phyloP scores from a whole-genome alignment of 306 rosid genomes.

The Sophora flavescens region DNA sequence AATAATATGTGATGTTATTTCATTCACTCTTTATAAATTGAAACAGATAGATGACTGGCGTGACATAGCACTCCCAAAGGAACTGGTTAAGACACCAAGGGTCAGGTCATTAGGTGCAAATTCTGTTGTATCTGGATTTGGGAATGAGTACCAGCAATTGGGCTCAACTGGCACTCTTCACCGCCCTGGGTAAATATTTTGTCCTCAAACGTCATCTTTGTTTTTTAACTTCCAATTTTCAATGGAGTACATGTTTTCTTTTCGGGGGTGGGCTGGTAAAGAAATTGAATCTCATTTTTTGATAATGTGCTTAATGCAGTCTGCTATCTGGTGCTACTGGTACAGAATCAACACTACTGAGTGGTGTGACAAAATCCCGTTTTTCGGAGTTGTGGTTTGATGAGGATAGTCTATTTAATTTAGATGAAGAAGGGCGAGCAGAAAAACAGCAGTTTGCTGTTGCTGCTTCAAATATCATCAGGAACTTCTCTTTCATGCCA shows the following conservation, averaged over 20 bases:
- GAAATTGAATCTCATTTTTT: slow-evolving; percentile 50
- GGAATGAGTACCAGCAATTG: slow-evolving; percentile 73
- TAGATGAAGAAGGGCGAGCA: slow-evolving; percentile 91
- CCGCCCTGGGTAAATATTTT: slow-evolving; percentile 65
- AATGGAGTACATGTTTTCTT: slow-evolving; percentile 8
- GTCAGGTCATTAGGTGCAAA: slow-evolving; percentile 78
- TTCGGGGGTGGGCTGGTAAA: slow-evolving; percentile 23
- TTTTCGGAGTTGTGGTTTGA: slow-evolving; percentile 83
- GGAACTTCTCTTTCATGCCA: slow-evolving; percentile 99
- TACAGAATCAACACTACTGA: slow-evolving; percentile 62
- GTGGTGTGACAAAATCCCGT: slow-evolving; percentile 59
- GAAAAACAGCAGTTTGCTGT: slow-evolving; percentile 95
- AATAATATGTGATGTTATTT: slow-evolving; percentile 4
- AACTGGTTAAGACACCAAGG: slow-evolving; percentile 64
- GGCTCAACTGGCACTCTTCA: slow-evolving; percentile 62
- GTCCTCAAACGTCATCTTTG: slow-evolving; percentile 8
- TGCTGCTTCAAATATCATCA: slow-evolving; percentile 89
- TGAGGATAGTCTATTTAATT: slow-evolving; percentile 90
- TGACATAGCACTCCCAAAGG: slow-evolving; percentile 86
- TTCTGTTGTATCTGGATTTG: slow-evolving; percentile 85
- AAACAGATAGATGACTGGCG: slow-evolving; percentile 98
- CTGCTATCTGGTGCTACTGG: slow-evolving; percentile 62
- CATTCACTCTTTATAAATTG: slow-evolving; percentile 21
- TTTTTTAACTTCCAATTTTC: slow-evolving; percentile 38
- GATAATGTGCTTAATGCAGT: slow-evolving; percentile 54